Evolutionary conservation across 2,329 filamentous ascomycete genomes (phyloP), one percentile per base, ranked within the genome.

Genomic region (Cladosporium cucumerinum): DNA sequence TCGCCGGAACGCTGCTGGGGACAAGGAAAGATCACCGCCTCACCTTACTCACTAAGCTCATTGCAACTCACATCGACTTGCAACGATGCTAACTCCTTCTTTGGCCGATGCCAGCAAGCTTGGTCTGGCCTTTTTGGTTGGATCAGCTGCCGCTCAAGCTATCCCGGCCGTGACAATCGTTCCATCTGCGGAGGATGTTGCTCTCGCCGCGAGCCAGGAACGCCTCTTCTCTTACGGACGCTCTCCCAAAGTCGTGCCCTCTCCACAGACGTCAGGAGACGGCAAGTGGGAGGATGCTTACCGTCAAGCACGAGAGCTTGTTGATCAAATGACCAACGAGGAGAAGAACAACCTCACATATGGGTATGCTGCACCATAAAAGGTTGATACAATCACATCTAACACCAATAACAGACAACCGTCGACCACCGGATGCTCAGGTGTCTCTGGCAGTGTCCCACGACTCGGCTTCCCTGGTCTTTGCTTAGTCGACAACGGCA

Each of bases 391-490:
- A n/a, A 28, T 48, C 21, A 54, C 36, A 23, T 1, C 48, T 61
- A 18, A 61, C 32, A n/a, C 18, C 12, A 16, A 1, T 26, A n/a
- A 36, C 21, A 61, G 59, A 39, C 59, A 61, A 30, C 59, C 59
- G 26, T 61, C 59, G 3, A 61, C 46, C 67, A 73, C 72, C 4
- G 66, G 69, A 48, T 95, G 92, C 71, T 92, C 96, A 16, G 93
- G 93, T 66, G 89, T 95, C 70, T 76, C 74, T 34, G 91, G 91
- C 48, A 81, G 89, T 32, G 76, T 80, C 23, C 66, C 71, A 14
- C 70, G 78, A 8, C 71, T 80, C 12, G 75, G 76, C 28, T 80
- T 78, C 68, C 74, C 69, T 14, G 77, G 78, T 16, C 69, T 81
- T 5, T 81, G 79, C 61, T 69, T 80, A 2, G 74, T 78, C 21